Base-by-base conservation (phyloP, 75 land plant genomes). In the Sequoiadendron giganteum region DNA sequence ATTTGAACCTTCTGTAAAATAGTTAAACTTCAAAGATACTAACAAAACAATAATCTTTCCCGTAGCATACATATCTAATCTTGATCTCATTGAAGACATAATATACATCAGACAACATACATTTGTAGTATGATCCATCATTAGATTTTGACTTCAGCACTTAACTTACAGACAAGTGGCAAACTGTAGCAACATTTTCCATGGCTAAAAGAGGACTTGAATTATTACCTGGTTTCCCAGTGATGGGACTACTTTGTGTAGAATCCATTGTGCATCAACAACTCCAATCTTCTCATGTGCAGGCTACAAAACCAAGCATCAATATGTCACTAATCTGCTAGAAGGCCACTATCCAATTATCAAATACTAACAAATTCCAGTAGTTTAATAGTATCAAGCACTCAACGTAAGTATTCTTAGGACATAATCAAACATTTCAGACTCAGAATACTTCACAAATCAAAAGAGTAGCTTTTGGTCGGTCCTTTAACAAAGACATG, bases 231-330 rank as follows among this genome's bases (percentile, higher is more conserved):
- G 95, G 83, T 90, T 86, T 75, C 96, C 96, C 45, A 96, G 92
- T 38, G 97, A 94, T 84, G 95, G 97, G 65, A 95, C 91, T 73
- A 88, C 89, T 88, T 92, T 93, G 88, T 96, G 97, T 25, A 92
- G 86, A 36, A 96, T 93, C 95, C 95, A 96, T 73, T 96, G 97
- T 76, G 96, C 90, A 92, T 96, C 97, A 47, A 96, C 94, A 43
- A 96, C 97, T 88, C 97, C 97, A 87, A 96, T 94, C 78, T 96
- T 96, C 90, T 95, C 94, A 85, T 95, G 94, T 84, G 96, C 95
- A 88, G 96, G 96, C 97, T 96, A 82, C 84, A 82, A 82, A 82
- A 82, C 84, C 48, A 82, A 82, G 84, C 84, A 82, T 43, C 28
- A 45, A 82, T 47, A 45, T 45, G 30, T 82, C 43, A 82, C 32